Percentiles rank a stretch among this genome's conserved stretches.
Evolutionary conservation across 2,329 filamentous ascomycete genomes (phyloP).

Genomic region (Coniella vitis): DNA sequence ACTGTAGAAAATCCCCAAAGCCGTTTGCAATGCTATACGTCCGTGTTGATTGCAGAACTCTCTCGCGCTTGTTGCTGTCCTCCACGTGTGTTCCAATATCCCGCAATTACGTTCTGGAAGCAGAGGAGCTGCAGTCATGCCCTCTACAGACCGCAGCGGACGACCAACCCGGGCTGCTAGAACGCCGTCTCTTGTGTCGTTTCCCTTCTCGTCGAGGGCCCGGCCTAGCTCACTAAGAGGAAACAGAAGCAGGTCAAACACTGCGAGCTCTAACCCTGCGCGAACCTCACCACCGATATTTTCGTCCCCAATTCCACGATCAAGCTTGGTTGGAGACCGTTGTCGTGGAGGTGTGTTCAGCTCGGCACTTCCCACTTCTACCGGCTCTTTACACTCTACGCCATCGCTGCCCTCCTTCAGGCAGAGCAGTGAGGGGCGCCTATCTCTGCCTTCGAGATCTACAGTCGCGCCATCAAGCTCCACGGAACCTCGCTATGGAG

Average conservation of each 20-base stretch:
- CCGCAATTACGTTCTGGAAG: not conserved
- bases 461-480: not conserved
- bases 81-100: too few relatives aligned
- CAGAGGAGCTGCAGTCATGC: not conserved
- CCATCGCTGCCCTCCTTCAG: slow-evolving; percentile 8
- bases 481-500: not conserved
- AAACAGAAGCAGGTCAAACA: slow-evolving; percentile 3
- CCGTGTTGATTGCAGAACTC: too few relatives aligned
- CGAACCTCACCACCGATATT: slow-evolving; percentile 10
- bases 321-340: not conserved
- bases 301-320: slow-evolving; percentile 2
- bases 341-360: not conserved
- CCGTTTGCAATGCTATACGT: too few relatives aligned
- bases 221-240: not conserved
- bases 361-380: not conserved
- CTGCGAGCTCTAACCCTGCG: not conserved
- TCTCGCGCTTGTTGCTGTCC: too few relatives aligned
- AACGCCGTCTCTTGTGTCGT: slow-evolving; percentile 6
- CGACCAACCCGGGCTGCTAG: slow-evolving; percentile 1
- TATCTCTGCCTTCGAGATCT: slow-evolving; percentile 1
- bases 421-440: not conserved
- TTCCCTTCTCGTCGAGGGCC: not conserved
- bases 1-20: too few relatives aligned
- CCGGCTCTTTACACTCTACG: slow-evolving; percentile 3
- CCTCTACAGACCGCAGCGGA: not conserved